These are phyloP conservation scores for Nematocida displodere DNA, from an alignment of 371 early-diverging fungal species.

Conservation along the genomic window DNA sequence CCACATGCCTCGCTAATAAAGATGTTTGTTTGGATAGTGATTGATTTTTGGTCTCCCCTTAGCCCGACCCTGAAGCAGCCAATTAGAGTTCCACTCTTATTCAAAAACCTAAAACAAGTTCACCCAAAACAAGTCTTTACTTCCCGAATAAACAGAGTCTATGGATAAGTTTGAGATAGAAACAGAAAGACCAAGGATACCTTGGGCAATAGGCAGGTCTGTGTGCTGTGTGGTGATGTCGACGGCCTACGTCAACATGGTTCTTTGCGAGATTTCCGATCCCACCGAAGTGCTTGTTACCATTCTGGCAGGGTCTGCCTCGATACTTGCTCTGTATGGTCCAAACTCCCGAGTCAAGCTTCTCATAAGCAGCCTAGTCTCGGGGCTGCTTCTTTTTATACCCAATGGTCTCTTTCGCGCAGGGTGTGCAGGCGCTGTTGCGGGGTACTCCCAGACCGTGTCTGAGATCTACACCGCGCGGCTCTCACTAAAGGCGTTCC, in stretches of 20 bases:
- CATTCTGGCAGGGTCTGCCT: slow-evolving; percentile 1
- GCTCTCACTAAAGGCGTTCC: slow-evolving; percentile 24
- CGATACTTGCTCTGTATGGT: slow-evolving; percentile 17
- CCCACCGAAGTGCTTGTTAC: slow-evolving; percentile 19
- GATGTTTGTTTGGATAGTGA: too few species aligned
- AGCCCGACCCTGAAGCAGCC: too few species aligned
- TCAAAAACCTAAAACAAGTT: too few species aligned
- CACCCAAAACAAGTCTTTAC: neutral
- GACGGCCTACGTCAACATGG: neutral
- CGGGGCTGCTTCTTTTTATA: slow-evolving; percentile 11
- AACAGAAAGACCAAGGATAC: neutral
- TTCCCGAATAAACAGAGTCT: neutral
- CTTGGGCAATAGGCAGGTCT: slow-evolving; percentile 1
- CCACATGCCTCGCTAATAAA: too few species aligned
- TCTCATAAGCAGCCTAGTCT: neutral
- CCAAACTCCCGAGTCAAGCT: slow-evolving; percentile 9
- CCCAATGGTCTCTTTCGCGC: neutral
- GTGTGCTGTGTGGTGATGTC: neutral
- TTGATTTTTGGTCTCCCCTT: too few species aligned
- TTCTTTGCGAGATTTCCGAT: slow-evolving; percentile 44
- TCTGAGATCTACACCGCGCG: slow-evolving; percentile 20
- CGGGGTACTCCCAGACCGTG: slow-evolving; percentile 15
- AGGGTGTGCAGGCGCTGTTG: slow-evolving; percentile 5
- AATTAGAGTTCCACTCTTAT: too few species aligned
- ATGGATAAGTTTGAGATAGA: neutral